phyloP scores from a whole-genome alignment of 106 monocot species.

The Dendrobium catenatum region DNA sequence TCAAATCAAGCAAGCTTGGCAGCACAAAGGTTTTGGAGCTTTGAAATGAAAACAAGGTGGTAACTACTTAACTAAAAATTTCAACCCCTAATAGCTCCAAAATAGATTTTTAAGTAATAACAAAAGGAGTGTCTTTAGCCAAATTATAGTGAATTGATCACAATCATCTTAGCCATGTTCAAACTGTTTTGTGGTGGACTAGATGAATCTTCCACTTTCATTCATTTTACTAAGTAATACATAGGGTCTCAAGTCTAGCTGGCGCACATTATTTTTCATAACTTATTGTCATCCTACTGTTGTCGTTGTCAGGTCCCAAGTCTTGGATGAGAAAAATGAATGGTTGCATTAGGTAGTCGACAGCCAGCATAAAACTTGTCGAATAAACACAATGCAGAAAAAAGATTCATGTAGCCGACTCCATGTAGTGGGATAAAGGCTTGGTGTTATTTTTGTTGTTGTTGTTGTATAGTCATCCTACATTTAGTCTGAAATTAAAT shows the following conservation, averaged over 20 bases:
- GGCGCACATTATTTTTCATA: neutral
- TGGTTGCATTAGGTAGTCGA: too few relatives aligned
- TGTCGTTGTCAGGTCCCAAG: too few relatives aligned
- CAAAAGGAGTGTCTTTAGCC: neutral
- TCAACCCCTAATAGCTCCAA: neutral
- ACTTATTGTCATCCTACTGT: neutral
- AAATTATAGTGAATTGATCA: neutral
- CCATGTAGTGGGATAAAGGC: too few relatives aligned
- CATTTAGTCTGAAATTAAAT: neutral
- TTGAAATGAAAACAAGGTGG: neutral
- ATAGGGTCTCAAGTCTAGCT: neutral
- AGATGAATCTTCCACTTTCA: neutral
- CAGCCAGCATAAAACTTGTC: too few relatives aligned
- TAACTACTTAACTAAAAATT: neutral
- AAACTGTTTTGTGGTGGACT: neutral
- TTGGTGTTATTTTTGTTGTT: too few relatives aligned
- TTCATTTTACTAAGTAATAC: neutral
- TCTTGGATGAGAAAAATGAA: too few relatives aligned
- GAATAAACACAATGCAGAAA: too few relatives aligned
- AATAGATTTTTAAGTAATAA: neutral
- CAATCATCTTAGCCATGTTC: neutral
- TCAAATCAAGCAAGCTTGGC: neutral
- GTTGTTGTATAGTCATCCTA: neutral
- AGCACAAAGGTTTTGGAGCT: neutral
- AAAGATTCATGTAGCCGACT: too few relatives aligned